phyloP scores from a whole-genome alignment of 371 early-diverging fungal species.

The Apophysomyces elegans region DNA sequence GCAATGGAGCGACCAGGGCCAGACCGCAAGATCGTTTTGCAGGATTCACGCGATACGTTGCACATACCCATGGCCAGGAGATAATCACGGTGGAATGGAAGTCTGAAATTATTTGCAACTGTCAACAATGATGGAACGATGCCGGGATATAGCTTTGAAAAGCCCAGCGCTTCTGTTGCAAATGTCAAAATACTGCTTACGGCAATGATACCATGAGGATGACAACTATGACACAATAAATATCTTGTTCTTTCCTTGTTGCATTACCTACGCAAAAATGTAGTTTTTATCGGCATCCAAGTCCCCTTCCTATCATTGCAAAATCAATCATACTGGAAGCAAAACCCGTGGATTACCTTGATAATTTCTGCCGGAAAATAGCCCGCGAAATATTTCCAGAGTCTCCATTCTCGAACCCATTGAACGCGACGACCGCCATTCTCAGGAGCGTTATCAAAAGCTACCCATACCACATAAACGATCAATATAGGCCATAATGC shows the following conservation, averaged over 20 bases:
- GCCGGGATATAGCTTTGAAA: conserved; percentile 67
- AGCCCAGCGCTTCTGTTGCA: conserved; percentile 65
- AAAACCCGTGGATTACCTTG: conserved; percentile 51
- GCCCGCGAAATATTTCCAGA: conserved; percentile 79
- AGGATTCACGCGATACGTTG: conserved; percentile 72
- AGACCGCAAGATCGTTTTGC: conserved; percentile 68
- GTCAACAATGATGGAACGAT: conserved; percentile 62
- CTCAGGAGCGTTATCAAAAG: conserved; percentile 65
- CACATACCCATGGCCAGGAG: conserved; percentile 67
- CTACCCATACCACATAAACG: conserved; percentile 67
- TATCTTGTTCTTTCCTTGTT: not conserved
- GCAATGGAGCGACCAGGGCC: conserved; percentile 74
- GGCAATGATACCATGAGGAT: conserved; percentile 82
- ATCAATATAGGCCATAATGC: conserved; percentile 69
- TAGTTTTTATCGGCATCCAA: conserved; percentile 65
- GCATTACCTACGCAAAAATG: conserved; percentile 56
- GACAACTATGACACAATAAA: conserved; percentile 39
- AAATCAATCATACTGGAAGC: not conserved
- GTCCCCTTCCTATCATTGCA: conserved; percentile 58
- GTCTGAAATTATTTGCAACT: conserved; percentile 57
- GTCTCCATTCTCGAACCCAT: conserved; percentile 50
- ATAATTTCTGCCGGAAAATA: conserved; percentile 81
- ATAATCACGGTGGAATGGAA: conserved; percentile 75
- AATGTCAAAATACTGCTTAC: conserved; percentile 78
- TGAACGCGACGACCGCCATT: conserved; percentile 71